Conservation (phyloP, 371 early-diverging fungal species). For the Coemansia sp. region DNA sequence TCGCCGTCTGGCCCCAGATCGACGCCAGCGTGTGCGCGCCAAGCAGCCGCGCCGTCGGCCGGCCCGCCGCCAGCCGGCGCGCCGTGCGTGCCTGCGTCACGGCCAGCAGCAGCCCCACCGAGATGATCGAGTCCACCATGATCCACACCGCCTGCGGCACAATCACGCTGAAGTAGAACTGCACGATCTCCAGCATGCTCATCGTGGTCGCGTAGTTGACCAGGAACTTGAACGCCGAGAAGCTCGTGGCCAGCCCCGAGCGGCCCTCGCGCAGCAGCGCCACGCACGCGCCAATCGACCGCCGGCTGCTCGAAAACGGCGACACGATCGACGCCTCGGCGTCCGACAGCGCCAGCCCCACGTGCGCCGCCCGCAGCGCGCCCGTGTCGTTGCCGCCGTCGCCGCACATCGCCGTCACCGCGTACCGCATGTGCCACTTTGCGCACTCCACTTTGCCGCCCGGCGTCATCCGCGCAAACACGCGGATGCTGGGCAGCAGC, state of each 20-base stretch:
- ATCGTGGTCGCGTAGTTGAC: slow-evolving; percentile 76
- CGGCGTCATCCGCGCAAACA: slow-evolving; percentile 81
- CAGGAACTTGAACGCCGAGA: slow-evolving; percentile 78
- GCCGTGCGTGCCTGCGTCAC: slow-evolving; percentile 69
- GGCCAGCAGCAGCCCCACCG: slow-evolving; percentile 65
- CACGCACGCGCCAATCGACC: slow-evolving; percentile 67
- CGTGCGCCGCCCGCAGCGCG: slow-evolving; percentile 87
- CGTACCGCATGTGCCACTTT: slow-evolving; percentile 59
- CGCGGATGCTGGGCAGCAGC: slow-evolving; percentile 56
- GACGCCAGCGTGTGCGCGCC: slow-evolving; percentile 67
- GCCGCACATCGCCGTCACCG: slow-evolving; percentile 83
- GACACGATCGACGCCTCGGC: slow-evolving; percentile 79
- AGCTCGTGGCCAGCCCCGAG: slow-evolving; percentile 70
- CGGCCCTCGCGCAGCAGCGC: slow-evolving; percentile 73
- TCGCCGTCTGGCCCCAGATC: slow-evolving; percentile 63
- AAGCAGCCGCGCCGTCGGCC: slow-evolving; percentile 74
- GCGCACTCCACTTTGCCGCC: slow-evolving; percentile 68
- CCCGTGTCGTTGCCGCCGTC: slow-evolving; percentile 97
- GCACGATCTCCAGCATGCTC: slow-evolving; percentile 59
- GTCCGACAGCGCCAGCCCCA: slow-evolving; percentile 82
- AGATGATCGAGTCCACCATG: slow-evolving; percentile 67
- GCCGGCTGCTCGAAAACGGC: slow-evolving; percentile 70
- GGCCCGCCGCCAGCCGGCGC: slow-evolving; percentile 54
- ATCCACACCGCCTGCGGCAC: slow-evolving; percentile 73
- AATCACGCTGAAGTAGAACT: slow-evolving; percentile 72